These are phyloP conservation scores for Fonsecaea pedrosoi DNA, from an alignment of 2,329 filamentous ascomycete species.

Conservation along the genomic window DNA sequence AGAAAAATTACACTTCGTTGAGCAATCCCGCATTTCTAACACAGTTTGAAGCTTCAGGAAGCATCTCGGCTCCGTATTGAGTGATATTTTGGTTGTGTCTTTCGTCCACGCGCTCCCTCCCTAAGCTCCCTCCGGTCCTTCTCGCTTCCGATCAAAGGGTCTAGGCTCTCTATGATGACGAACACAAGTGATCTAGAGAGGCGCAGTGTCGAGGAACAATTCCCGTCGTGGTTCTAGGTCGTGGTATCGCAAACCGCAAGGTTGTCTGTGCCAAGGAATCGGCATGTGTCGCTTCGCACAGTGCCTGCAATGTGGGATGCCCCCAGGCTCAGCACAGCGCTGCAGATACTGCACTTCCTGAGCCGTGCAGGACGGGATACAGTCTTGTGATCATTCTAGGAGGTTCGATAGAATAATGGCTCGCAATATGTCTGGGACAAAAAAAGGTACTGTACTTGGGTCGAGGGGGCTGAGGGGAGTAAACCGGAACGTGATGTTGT, in stretches of 20 bases:
- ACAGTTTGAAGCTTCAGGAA: not conserved
- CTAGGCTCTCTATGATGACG: not conserved
- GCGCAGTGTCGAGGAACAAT: not conserved
- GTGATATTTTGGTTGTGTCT: not conserved
- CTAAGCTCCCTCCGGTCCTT: not conserved
- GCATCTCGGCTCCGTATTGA: not conserved
- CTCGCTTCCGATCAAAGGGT: not conserved
- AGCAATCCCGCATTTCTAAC: not conserved
- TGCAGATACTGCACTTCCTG: too few species aligned
- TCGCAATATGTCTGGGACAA: too few species aligned
- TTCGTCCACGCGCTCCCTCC: not conserved
- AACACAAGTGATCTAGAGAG: not conserved
- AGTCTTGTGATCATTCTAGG: conserved; percentile 2
- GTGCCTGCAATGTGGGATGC: too few species aligned
- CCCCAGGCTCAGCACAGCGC: too few species aligned
- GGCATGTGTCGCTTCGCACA: not conserved
- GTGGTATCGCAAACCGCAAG: not conserved
- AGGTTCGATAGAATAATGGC: not conserved
- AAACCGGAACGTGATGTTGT: not conserved
- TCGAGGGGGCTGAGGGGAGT: not conserved
- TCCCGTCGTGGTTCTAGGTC: not conserved
- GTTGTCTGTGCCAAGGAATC: not conserved
- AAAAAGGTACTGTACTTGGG: too few species aligned
- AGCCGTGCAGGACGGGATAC: not conserved
- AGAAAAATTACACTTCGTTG: not conserved